Evolutionary conservation across 148 eudicot genomes (phyloP), one percentile per base, ranked within the genome.

Genomic region (Rhododendron simsii): DNA sequence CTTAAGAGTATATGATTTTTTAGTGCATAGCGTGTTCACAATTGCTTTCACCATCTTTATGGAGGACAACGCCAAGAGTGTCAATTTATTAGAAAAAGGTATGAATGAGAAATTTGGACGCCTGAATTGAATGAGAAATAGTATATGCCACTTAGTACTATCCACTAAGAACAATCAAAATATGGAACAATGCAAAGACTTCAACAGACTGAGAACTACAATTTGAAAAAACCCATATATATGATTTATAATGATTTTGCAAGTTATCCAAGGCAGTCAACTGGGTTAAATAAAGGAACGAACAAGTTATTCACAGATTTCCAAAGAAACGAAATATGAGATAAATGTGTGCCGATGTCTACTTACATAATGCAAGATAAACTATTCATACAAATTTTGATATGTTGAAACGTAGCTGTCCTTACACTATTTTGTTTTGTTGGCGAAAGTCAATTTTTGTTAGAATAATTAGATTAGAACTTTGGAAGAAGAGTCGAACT

Each of bases 61-160:
- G 28, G 30, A 63, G 65, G 91, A 89, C 47, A 57, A 69, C 39
- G 41, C 89, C 85, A 84, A 89, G 3, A 47, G 30, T 90, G 88
- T 91, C 91, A 88, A 88, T 91, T 82, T 90, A 85, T 79, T 75
- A 37, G 59, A 87, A 89, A 89, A 84, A 39, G 81, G 44, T 67
- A 21, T 44, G 86, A 67, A 78, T 44, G 83, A 77, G 76, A 83
- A 82, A 84, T 77, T 47, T 23, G 61, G 20, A 76, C 37, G 44
- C 33, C 81, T 18, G 39, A 85, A 44, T 33, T 33, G 35, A 33
- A 33, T 69, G 80, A 85, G 82, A 86, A 71, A 78, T 53, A 30
- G 30, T 30, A 53, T 16, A 51, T 51, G 3, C 55, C 2, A 51
- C 16, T 51, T 13, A 13, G 16, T 2, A 13, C 55, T 13, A 55